These are phyloP conservation scores for Kodamaea restingae DNA, from an alignment of 805 yeast genomes.

Conservation along the genomic window DNA sequence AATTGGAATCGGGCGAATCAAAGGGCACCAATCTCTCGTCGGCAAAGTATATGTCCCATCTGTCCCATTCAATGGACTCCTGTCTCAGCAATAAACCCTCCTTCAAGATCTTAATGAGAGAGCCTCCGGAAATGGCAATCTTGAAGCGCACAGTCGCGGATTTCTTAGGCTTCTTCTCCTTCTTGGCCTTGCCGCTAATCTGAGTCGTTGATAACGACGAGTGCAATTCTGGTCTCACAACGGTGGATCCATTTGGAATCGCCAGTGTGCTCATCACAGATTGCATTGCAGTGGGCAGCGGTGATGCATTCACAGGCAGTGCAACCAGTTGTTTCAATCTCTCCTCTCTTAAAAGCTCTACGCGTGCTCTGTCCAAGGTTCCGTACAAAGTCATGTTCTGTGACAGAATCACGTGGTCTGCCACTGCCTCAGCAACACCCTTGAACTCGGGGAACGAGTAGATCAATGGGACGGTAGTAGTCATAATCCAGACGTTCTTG, in stretches of 20 bases:
- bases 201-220: conserved; percentile 10
- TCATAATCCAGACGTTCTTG: conserved; percentile 45
- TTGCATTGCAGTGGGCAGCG: conserved; percentile 14
- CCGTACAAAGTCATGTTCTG: conserved; percentile 67
- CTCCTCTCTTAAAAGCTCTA: conserved; percentile 29
- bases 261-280: conserved; percentile 13
- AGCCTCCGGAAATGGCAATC: conserved; percentile 91
- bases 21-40: conserved; percentile 94
- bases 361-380: conserved; percentile 34
- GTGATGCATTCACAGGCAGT: conserved; percentile 13
- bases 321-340: conserved; percentile 10
- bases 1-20: conserved; percentile 76
- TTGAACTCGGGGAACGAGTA: conserved; percentile 88
- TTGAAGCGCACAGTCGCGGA: conserved; percentile 71
- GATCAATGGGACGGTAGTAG: conserved; percentile 89
- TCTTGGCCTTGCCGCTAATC: conserved; percentile 19
- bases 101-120: conserved; percentile 77
- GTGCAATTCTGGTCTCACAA: conserved; percentile 2
- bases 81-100: conserved; percentile 76
- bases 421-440: conserved; percentile 94
- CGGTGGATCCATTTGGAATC: conserved; percentile 7
- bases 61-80: conserved; percentile 78
- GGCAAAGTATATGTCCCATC: conserved; percentile 95
- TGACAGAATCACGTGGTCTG: conserved; percentile 87
- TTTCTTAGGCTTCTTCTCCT: conserved; percentile 43